Conservation (phyloP, 805 yeast genomes). For the Candida germanica region DNA sequence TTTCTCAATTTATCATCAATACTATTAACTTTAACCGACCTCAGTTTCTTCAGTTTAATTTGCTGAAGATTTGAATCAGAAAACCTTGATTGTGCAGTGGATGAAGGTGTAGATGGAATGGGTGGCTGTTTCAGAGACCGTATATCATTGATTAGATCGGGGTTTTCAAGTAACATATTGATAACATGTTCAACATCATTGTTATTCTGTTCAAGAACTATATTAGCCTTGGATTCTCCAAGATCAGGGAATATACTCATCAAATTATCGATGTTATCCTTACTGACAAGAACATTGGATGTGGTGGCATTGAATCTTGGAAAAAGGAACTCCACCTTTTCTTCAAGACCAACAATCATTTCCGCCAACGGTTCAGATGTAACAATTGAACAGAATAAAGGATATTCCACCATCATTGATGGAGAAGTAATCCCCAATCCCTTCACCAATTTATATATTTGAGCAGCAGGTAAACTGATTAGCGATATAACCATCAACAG, state of each 20-base stretch:
- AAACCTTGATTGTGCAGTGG: conserved; percentile 2
- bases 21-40: conserved; percentile 1
- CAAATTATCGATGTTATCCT: conserved; percentile 10
- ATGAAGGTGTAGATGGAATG: conserved; percentile 4
- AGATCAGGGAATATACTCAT: conserved; percentile 60
- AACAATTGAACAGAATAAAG: conserved; percentile 54
- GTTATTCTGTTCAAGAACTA: conserved; percentile 48
- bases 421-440: conserved; percentile 45
- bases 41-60: conserved; percentile 4
- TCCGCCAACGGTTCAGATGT: conserved; percentile 46
- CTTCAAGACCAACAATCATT: conserved; percentile 49
- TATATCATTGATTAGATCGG: conserved; percentile 37
- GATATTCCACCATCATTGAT: conserved; percentile 44
- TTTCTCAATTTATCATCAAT: conserved; percentile 38
- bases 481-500: conserved; percentile 53
- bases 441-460: conserved; percentile 39
- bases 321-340: conserved; percentile 46
- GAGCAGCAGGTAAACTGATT: conserved; percentile 43
- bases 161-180: conserved; percentile 60
- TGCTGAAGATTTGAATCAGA: neutral
- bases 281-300: neutral
- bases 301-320: conserved; percentile 1
- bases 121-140: neutral
- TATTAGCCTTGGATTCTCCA: conserved; percentile 43
- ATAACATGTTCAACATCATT: conserved; percentile 58